Evolutionary conservation across 768 basidiomycete species (phyloP).

Genomic region (Russula abietina): DNA sequence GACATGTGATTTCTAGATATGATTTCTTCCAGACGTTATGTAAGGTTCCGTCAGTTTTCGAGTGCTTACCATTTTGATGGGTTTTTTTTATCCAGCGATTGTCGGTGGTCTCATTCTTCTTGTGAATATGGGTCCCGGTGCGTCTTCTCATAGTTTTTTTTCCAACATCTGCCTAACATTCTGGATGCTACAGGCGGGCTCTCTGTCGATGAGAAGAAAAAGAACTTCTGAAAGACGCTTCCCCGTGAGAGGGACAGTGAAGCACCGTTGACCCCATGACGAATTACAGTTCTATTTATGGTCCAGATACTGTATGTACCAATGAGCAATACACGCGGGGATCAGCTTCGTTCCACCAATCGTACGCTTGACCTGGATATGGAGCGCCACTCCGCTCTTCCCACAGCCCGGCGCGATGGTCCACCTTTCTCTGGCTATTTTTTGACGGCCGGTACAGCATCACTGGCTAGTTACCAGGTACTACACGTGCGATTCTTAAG

Average conservation of each 20-base stretch:
- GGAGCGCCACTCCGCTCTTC: neutral
- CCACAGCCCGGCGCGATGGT: neutral
- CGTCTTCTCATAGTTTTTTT: slow-evolving; percentile 25
- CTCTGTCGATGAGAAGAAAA: slow-evolving; percentile 99
- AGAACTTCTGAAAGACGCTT: slow-evolving; percentile 56
- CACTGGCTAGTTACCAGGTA: neutral
- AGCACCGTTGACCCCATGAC: neutral
- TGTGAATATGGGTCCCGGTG: slow-evolving; percentile 96
- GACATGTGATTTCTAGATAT: slow-evolving; percentile 51
- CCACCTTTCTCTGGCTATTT: slow-evolving; percentile 1
- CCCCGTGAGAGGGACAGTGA: neutral
- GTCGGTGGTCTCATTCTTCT: slow-evolving; percentile 96
- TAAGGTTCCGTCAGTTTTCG: slow-evolving; percentile 29
- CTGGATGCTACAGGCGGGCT: slow-evolving; percentile 58
- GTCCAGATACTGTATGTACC: slow-evolving; percentile 14
- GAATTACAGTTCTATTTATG: slow-evolving; percentile 15
- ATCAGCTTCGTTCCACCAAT: slow-evolving; percentile 1
- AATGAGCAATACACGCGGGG: neutral
- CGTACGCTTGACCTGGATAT: neutral
- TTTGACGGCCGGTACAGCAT: neutral
- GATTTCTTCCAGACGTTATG: slow-evolving; percentile 99
- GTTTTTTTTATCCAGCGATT: slow-evolving; percentile 53
- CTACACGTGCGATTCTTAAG: slow-evolving; percentile 3
- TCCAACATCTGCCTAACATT: slow-evolving; percentile 3
- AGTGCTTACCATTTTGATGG: slow-evolving; percentile 10